Evolutionary conservation across 2,329 filamentous ascomycete species (phyloP).

Genomic region (Colletotrichum tanaceti): DNA sequence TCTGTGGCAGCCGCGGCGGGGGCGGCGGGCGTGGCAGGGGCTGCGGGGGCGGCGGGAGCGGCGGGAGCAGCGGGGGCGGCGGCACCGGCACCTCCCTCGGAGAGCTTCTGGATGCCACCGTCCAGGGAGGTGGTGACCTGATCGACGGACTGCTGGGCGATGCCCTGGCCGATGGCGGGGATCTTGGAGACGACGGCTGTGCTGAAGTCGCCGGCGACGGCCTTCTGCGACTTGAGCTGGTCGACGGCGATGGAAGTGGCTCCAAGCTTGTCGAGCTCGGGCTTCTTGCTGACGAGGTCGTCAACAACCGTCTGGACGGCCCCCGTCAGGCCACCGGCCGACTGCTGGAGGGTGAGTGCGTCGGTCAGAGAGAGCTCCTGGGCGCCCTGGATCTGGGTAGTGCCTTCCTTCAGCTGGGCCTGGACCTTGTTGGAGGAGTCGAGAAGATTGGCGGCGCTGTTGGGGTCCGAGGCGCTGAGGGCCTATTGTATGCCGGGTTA

Average conservation of each 20-base stretch:
- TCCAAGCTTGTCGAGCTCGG: conserved; percentile 45
- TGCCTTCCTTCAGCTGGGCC: conserved; percentile 41
- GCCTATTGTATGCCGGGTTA: conserved; percentile 9
- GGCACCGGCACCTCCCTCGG: conserved; percentile 23
- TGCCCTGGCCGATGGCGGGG: conserved; percentile 45
- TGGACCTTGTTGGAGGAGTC: conserved; percentile 44
- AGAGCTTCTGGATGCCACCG: conserved; percentile 41
- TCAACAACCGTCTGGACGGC: conserved; percentile 43
- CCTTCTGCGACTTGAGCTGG: conserved; percentile 45
- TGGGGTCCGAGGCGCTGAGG: conserved; percentile 62
- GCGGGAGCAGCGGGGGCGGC: conserved; percentile 27
- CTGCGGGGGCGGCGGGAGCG: no score
- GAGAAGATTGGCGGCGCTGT: conserved; percentile 51
- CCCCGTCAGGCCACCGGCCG: conserved; percentile 41
- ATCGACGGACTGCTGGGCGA: conserved; percentile 45
- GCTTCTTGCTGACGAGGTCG: conserved; percentile 45
- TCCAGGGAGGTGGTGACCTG: conserved; percentile 44
- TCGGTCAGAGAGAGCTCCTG: conserved; percentile 43
- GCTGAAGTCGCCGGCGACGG: conserved; percentile 42
- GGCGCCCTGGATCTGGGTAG: conserved; percentile 46
- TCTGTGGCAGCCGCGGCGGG: conserved; percentile 5
- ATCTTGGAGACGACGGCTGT: conserved; percentile 46
- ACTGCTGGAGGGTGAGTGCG: conserved; percentile 42
- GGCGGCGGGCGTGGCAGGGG: conserved; percentile 15
- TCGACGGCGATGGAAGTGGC: conserved; percentile 44